Evolutionary conservation across 768 basidiomycete species (phyloP), one percentile per base, ranked within the genome.

Genomic region (Suillus discolor): DNA sequence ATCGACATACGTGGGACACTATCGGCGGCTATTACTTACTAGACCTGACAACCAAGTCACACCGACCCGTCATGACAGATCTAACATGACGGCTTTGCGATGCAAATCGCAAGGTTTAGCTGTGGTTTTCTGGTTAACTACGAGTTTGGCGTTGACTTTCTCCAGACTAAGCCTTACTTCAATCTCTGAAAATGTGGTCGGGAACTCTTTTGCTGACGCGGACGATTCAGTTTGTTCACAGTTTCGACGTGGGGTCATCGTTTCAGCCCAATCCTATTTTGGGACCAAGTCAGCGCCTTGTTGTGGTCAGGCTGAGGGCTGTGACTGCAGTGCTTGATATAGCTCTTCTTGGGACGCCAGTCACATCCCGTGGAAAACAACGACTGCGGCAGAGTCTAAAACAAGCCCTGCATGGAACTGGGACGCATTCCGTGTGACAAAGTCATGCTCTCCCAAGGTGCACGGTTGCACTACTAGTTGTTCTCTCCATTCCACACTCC

Each of bases 391-490:
- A 39, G 34, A 41, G 28, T 28, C 64, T 44, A 62, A 70, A 73
- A 75, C 70, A 70, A 49, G 64, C 6, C 44, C 61, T 38, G 28
- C 36, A 38, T 66, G 72, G 68, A 51, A 66, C 67, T 60, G 39
- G 66, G 59, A 61, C 59, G 34, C 57, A 44, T 62, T n/a, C 57
- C 57, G 64, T 65, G 64, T 65, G 64, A 65, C 60, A 25, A 57
- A 18, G 63, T 38, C 15, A 62, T 41, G 62, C 62, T 45, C 60
- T 61, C 63, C 20, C 64, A 64, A 65, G 64, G 23, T 55, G 20
- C 20, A 34, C 54, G 54, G 54, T 7, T 55, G 34, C 34, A 55
- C 54, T 34, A 55, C 54, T 61, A 31, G 41, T 20, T 44, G 28
- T 4, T 38, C 23, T 31, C 41, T 2, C 45, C 61, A 63, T 18